Evolutionary conservation across 306 rosid species (phyloP).

Genomic region (Comarum palustre): DNA sequence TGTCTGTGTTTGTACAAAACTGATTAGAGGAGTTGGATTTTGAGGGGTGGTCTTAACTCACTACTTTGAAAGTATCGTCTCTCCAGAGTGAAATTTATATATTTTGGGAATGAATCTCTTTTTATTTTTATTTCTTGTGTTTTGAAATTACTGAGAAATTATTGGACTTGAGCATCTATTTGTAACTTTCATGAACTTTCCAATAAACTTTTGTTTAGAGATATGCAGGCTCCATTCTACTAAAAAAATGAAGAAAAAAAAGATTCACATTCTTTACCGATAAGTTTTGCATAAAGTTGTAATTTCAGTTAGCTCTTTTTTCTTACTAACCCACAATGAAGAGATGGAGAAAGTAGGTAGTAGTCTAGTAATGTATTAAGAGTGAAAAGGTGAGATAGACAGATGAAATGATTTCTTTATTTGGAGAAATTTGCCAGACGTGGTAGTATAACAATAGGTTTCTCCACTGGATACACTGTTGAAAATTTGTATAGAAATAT

Average conservation of each 20-base stretch:
- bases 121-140: background rate
- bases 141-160: background rate
- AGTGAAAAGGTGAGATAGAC: background rate
- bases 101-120: background rate
- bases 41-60: background rate
- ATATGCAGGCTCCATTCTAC: background rate
- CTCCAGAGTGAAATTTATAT: background rate
- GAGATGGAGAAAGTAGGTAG: background rate
- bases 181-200: constrained; percentile 5
- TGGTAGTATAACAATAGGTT: background rate
- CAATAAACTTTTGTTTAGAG: background rate
- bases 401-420: background rate
- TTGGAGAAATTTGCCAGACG: background rate
- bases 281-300: background rate
- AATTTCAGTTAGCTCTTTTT: background rate
- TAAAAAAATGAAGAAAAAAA: background rate
- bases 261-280: constrained; percentile 1
- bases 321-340: background rate
- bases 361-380: background rate
- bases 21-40: constrained; percentile 8
- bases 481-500: background rate
- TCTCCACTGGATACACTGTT: background rate
- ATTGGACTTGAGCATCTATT: background rate
- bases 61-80: background rate
- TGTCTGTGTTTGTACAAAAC: constrained; percentile 1